Evolutionary conservation across 2,329 filamentous ascomycete species (phyloP).

Genomic region (Pseudocercospora fuligena): DNA sequence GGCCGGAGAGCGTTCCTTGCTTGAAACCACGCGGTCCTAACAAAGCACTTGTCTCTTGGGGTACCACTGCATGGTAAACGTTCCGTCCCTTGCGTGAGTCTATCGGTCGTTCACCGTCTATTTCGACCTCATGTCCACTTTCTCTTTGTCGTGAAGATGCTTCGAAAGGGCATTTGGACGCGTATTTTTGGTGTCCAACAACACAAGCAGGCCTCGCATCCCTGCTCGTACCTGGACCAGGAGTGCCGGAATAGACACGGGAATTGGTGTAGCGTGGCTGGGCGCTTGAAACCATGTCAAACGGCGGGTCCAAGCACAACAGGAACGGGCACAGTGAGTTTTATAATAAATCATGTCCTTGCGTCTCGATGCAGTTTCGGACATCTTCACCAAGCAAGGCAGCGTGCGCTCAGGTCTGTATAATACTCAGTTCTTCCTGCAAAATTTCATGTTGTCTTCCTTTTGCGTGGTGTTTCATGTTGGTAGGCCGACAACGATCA

Average conservation of each 20-base stretch:
- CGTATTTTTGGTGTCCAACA: background rate
- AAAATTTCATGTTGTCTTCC: background rate
- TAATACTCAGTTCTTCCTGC: background rate
- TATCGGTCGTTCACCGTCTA: background rate
- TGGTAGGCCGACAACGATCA: background rate
- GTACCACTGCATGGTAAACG: background rate
- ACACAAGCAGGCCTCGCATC: background rate
- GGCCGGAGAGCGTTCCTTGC: constrained; percentile 15
- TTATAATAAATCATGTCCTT: background rate
- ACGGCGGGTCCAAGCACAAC: constrained; percentile 2
- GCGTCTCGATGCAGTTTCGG: background rate
- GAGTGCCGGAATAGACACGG: constrained; percentile 2
- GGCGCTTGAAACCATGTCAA: background rate
- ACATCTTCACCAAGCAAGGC: background rate
- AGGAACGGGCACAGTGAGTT: background rate
- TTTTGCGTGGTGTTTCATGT: background rate
- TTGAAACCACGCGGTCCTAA: constrained; percentile 1
- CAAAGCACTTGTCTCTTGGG: constrained; percentile 4
- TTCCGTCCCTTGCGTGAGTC: constrained; percentile 9
- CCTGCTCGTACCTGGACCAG: constrained; percentile 1
- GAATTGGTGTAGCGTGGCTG: constrained; percentile 1
- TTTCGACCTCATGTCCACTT: constrained; percentile 9
- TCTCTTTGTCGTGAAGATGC: background rate
- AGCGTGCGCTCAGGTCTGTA: background rate
- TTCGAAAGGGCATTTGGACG: background rate